Base-by-base conservation (phyloP, 164 flowering plant genomes). In the Cinnamomum chago region DNA sequence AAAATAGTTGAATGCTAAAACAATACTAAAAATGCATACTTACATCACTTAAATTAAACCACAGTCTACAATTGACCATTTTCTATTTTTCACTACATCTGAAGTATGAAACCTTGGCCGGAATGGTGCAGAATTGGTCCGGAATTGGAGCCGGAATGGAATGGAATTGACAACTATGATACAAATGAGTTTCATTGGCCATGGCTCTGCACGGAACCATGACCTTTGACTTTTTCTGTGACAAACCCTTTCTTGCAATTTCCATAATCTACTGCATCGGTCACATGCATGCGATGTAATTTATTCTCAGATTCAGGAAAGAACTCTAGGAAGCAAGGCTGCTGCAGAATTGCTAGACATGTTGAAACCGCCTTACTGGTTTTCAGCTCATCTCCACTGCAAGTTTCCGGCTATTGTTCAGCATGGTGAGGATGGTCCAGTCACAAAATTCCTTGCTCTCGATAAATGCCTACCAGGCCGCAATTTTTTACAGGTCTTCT, bases 301-400 rank as follows among this genome's bases (percentile, higher is more conserved):
- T 62, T 62, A 22, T 27, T 18, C 55, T 60, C 81, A 93, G 99
- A 85, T 95, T 78, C 79, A 81, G 74, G 87, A 88, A 70, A 82
- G 85, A 81, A 86, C 85, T 73, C 81, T 95, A 71, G 98, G 98
- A 77, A 95, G 90, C 82, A 85, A 83, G 81, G 84, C 99, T 77
- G 99, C 98, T 58, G 90, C 95, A 76, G 84, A 87, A 73, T 77
- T 95, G 76, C 81, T 95, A 67, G 89, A 88, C 73, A 90, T 88
- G 76, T 79, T 95, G 77, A 92, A 84, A 71, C 99, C 99, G 55
- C 79, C 90, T n/a, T 91, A 93, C 76, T 95, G 98, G 99, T 93
- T 95, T 82, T 90, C 97, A 47, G 99, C 98, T 78, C 99, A 95
- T 78, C 86, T 95, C 58, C 99, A 95, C 81, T 95, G 98, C 86